Evolutionary conservation across 2,329 filamentous ascomycete genomes (phyloP).

Genomic region (Cryphonectria parasitica): DNA sequence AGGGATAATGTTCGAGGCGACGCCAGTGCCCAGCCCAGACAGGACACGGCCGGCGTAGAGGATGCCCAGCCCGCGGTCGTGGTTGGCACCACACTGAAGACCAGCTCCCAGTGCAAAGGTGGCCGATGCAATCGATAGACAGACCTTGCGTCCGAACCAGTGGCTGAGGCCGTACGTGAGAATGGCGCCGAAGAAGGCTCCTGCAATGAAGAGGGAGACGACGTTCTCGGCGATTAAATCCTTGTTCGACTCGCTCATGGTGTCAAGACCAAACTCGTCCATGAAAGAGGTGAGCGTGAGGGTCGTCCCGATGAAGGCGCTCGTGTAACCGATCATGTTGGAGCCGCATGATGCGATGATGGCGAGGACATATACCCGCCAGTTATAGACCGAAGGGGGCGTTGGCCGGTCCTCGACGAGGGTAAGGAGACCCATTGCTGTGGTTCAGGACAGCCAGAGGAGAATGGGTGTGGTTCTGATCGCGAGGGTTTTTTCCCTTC

Average conservation of each 20-base stretch:
- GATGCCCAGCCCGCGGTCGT: constrained; percentile 15
- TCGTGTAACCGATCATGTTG: constrained; percentile 65
- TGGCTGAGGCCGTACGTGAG: constrained; percentile 38
- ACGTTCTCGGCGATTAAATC: constrained; percentile 51
- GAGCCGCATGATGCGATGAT: constrained; percentile 58
- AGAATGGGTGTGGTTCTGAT: neutral
- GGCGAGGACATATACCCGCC: constrained; percentile 55
- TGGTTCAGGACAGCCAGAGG: neutral
- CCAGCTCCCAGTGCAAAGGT: constrained; percentile 22
- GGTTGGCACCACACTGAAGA: constrained; percentile 20
- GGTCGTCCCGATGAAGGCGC: constrained; percentile 79
- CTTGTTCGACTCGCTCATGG: constrained; percentile 45
- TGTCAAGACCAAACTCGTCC: constrained; percentile 64
- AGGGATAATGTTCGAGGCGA: constrained; percentile 20
- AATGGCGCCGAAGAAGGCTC: constrained; percentile 27
- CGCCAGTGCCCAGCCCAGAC: constrained; percentile 22
- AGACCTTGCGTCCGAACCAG: constrained; percentile 55
- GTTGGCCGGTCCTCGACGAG: constrained; percentile 61
- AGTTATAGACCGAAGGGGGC: constrained; percentile 59
- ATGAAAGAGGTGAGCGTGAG: constrained; percentile 71
- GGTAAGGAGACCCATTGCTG: constrained; percentile 14
- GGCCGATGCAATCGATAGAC: constrained; percentile 22
- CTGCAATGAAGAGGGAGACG: constrained; percentile 31
- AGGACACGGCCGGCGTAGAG: constrained; percentile 20
- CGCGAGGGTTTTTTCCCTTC: too few species aligned